A percentile compares a stretch with the other conserved stretches of the same genome.
Evolutionary conservation across 495 filamentous ascomycete genomes (phyloP).

Genomic region (Aspergillus kassunensis): DNA sequence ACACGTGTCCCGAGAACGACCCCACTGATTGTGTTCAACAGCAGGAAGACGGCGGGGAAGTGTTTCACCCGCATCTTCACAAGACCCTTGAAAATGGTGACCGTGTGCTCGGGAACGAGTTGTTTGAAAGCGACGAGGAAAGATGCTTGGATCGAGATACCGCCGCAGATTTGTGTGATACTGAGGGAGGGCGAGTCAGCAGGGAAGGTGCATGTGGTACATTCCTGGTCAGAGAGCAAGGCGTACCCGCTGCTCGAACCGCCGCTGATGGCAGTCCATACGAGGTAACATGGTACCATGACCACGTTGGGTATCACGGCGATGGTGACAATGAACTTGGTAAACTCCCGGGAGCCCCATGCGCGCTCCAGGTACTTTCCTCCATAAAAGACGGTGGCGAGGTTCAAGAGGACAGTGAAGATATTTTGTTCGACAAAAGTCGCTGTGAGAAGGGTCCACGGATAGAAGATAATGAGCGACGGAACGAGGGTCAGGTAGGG

Average conservation of each 20-base stretch:
- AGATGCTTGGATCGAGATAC: conserved; percentile 81
- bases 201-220: conserved; percentile 25
- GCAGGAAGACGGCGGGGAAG: conserved; percentile 85
- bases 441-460: conserved; percentile 86
- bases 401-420: conserved; percentile 77
- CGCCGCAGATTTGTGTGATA: conserved; percentile 73
- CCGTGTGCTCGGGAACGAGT: conserved; percentile 96
- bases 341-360: conserved; percentile 91
- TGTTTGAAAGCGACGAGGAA: conserved; percentile 99
- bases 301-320: conserved; percentile 75
- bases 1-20: conserved; percentile 81
- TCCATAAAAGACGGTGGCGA: conserved; percentile 81
- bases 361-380: conserved; percentile 94
- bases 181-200: conserved; percentile 45
- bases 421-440: conserved; percentile 92
- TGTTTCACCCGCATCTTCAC: conserved; percentile 89
- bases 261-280: conserved; percentile 66
- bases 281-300: conserved; percentile 66
- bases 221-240: conserved; percentile 18
- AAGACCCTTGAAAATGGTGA: conserved; percentile 81
- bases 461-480: conserved; percentile 75
- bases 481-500: conserved; percentile 87
- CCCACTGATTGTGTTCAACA: conserved; percentile 71
- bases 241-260: conserved; percentile 67
- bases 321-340: conserved; percentile 78